These are phyloP conservation scores for Dactylellina leptospora DNA, from an alignment of 2,329 filamentous ascomycete genomes.

Conservation along the genomic window DNA sequence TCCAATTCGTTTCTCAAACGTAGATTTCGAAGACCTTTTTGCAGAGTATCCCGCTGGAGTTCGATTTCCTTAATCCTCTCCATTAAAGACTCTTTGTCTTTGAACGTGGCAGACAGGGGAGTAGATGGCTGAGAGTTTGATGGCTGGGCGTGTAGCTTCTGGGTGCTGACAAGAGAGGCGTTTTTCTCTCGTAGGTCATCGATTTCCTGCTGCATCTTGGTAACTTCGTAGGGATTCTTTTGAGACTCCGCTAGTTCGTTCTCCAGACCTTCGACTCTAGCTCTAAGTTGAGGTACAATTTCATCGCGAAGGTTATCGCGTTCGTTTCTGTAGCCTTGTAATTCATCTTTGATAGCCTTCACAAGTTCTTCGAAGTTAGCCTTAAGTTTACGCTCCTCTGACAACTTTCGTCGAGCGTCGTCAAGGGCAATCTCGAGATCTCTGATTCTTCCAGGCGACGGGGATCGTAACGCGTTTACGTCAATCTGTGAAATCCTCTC, in stretches of 20 bases:
- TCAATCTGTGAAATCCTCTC: conserved; percentile 65
- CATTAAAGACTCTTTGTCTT: conserved; percentile 72
- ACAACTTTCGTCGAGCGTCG: conserved; percentile 80
- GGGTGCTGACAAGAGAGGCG: conserved; percentile 63
- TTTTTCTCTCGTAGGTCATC: conserved; percentile 75
- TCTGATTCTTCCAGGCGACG: conserved; percentile 71
- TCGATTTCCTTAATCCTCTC: conserved; percentile 92
- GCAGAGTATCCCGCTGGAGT: conserved; percentile 89
- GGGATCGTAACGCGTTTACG: conserved; percentile 62
- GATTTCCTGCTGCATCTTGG: conserved; percentile 87
- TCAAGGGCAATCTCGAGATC: conserved; percentile 84
- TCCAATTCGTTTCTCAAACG: conserved; percentile 86
- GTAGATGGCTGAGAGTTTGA: conserved; percentile 60
- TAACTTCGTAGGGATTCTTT: conserved; percentile 78
- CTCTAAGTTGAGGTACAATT: conserved; percentile 79
- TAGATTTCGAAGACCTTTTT: conserved; percentile 83
- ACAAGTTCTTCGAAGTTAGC: conserved; percentile 94
- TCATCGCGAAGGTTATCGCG: conserved; percentile 91
- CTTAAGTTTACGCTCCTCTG: conserved; percentile 85
- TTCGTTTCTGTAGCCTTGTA: conserved; percentile 84
- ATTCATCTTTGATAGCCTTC: conserved; percentile 80
- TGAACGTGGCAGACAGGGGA: conserved; percentile 62
- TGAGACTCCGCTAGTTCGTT: conserved; percentile 76
- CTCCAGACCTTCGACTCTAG: conserved; percentile 80
- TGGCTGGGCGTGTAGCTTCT: conserved; percentile 68